Conservation (phyloP, 2,329 filamentous ascomycete genomes). For the Claviceps quebecensis region DNA sequence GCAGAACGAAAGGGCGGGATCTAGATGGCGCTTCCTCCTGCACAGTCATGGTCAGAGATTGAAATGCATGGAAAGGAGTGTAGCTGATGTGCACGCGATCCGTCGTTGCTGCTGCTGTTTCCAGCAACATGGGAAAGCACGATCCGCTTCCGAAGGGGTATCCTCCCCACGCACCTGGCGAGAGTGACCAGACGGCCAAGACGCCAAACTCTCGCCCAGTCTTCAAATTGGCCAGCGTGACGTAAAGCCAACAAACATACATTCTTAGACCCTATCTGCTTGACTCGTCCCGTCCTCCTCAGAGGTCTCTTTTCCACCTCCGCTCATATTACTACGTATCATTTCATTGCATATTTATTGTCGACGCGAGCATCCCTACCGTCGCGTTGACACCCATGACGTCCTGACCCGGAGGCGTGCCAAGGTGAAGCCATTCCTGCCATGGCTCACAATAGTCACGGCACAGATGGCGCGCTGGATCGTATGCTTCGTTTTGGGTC, state of each 20-base stretch:
- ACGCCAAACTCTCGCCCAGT: neutral
- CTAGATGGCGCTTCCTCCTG: no score
- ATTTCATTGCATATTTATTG: conserved; percentile 6
- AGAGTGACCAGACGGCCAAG: neutral
- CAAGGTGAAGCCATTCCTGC: conserved; percentile 21
- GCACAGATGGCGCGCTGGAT: conserved; percentile 28
- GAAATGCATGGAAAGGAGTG: no score
- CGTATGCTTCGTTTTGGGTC: conserved; percentile 23
- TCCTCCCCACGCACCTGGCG: neutral
- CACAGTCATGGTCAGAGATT: no score
- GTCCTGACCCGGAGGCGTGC: conserved; percentile 17
- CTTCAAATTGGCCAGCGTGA: neutral
- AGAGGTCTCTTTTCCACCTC: conserved; percentile 2
- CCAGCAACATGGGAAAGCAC: neutral
- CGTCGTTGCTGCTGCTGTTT: neutral
- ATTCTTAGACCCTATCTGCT: conserved; percentile 1
- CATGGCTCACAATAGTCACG: conserved; percentile 31
- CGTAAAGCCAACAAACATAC: neutral
- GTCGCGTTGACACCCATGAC: conserved; percentile 10
- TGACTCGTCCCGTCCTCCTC: neutral
- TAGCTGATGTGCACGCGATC: no score
- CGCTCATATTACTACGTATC: conserved; percentile 1
- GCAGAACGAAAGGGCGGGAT: no score
- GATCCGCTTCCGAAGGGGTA: neutral
- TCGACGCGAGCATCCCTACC: neutral